Percentiles rank a stretch among this genome's conserved stretches.
phyloP scores from a whole-genome alignment of 495 filamentous ascomycete species.

The Collariella sp. region DNA sequence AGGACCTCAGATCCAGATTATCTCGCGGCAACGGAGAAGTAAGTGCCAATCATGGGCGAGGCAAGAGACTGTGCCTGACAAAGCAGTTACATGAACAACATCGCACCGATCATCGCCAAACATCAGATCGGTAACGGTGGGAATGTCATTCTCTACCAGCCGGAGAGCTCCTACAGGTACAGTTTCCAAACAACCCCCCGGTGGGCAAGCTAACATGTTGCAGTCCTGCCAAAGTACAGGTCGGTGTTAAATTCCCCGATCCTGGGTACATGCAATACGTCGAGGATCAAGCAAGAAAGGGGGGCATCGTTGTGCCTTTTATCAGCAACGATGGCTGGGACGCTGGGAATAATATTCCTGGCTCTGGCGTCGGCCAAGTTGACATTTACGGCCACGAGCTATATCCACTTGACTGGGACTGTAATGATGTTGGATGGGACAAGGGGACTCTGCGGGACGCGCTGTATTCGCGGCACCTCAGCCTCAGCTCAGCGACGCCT shows the following conservation, averaged over 20 bases:
- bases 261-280: constrained; percentile 61
- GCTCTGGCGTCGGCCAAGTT: constrained; percentile 51
- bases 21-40: constrained; percentile 56
- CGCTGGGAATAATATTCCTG: constrained; percentile 56
- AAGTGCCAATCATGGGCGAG: constrained; percentile 10
- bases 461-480: constrained; percentile 24
- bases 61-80: not conserved
- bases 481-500: constrained; percentile 46
- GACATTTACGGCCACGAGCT: constrained; percentile 71
- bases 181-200: not conserved
- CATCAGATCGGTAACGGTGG: constrained; percentile 74
- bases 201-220: not conserved
- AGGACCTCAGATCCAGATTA: constrained; percentile 53
- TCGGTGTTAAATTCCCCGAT: constrained; percentile 41
- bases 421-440: constrained; percentile 47
- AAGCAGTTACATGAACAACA: constrained; percentile 38
- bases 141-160: constrained; percentile 67
- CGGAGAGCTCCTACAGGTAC: constrained; percentile 64
- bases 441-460: constrained; percentile 35
- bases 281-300: constrained; percentile 55
- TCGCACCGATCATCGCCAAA: constrained; percentile 57
- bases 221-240: not conserved
- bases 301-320: constrained; percentile 64
- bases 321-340: constrained; percentile 64
- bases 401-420: constrained; percentile 63